These are phyloP conservation scores for Elongisporangium anandrum DNA, from an alignment of 352 stramenopile genomes.

Conservation along the genomic window DNA sequence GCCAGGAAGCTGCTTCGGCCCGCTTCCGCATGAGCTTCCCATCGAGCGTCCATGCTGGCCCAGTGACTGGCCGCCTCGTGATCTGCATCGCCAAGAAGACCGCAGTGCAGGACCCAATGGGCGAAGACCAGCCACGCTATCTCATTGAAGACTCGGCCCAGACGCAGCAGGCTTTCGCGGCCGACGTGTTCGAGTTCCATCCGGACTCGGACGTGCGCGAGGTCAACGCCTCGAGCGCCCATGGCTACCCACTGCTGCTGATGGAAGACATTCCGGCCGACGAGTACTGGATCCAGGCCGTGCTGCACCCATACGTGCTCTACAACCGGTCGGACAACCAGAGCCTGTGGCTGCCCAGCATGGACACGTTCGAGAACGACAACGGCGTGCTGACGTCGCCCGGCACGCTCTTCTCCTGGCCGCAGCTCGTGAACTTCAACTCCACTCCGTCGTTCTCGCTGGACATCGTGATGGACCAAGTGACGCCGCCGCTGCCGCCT, in stretches of 20 bases:
- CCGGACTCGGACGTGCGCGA: constrained; percentile 27
- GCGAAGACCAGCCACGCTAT: constrained; percentile 51
- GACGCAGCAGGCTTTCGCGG: constrained; percentile 56
- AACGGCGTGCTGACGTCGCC: constrained; percentile 48
- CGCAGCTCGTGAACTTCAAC: constrained; percentile 43
- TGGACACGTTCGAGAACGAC: constrained; percentile 55
- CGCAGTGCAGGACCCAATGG: constrained; percentile 36
- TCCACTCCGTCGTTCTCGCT: constrained; percentile 21
- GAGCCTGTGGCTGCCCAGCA: constrained; percentile 38
- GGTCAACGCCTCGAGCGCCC: constrained; percentile 34
- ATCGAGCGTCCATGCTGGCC: constrained; percentile 16
- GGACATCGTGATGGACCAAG: constrained; percentile 41
- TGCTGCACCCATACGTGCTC: constrained; percentile 54
- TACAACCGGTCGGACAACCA: constrained; percentile 59
- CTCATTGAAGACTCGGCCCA: constrained; percentile 37
- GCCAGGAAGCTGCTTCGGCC: constrained; percentile 1
- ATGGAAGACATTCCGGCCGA: constrained; percentile 35
- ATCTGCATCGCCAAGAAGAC: constrained; percentile 48
- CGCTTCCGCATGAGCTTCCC: constrained; percentile 39
- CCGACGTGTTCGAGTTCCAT: constrained; percentile 53
- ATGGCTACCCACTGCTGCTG: constrained; percentile 42
- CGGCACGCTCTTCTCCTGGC: constrained; percentile 52
- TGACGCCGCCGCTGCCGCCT: constrained; percentile 27
- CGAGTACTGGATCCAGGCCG: constrained; percentile 63
- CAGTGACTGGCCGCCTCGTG: constrained; percentile 53